phyloP scores from a whole-genome alignment of 352 stramenopile genomes.

The Phytophthora sansomeana region DNA sequence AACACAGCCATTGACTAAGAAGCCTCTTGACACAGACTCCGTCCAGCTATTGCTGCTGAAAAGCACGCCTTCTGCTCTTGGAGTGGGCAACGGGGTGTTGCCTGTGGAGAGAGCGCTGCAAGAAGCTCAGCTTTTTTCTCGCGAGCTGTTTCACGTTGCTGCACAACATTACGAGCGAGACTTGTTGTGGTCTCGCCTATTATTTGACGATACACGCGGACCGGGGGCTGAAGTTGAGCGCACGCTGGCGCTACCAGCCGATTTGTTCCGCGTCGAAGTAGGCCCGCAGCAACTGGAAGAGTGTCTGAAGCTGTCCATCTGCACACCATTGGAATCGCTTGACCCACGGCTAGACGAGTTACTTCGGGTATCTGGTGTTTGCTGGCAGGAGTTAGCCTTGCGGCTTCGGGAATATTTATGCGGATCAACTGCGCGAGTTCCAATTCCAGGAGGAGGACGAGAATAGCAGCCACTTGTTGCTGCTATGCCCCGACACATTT shows the following conservation, averaged over 20 bases:
- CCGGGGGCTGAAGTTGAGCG: slow-evolving; percentile 60
- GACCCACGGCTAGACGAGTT: slow-evolving; percentile 79
- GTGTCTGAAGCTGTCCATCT: slow-evolving; percentile 82
- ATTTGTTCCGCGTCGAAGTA: slow-evolving; percentile 79
- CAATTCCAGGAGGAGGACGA: slow-evolving; percentile 82
- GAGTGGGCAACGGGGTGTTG: slow-evolving; percentile 61
- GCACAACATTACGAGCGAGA: slow-evolving; percentile 87
- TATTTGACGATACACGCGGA: slow-evolving; percentile 72
- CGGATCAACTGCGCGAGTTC: slow-evolving; percentile 85
- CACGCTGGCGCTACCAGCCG: slow-evolving; percentile 54
- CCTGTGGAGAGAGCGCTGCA: slow-evolving; percentile 70
- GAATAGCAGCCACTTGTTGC: slow-evolving; percentile 75
- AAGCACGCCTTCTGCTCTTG: slow-evolving; percentile 45
- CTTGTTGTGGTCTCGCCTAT: slow-evolving; percentile 83
- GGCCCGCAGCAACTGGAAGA: slow-evolving; percentile 86
- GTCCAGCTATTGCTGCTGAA: slow-evolving; percentile 79
- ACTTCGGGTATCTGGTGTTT: slow-evolving; percentile 68
- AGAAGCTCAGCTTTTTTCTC: slow-evolving; percentile 79
- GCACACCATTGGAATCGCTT: slow-evolving; percentile 79
- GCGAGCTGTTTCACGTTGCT: slow-evolving; percentile 82
- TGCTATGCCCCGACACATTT: slow-evolving; percentile 84
- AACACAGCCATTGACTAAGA: slow-evolving; percentile 61
- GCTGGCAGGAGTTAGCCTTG: slow-evolving; percentile 82
- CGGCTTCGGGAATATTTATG: slow-evolving; percentile 82
- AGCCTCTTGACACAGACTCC: slow-evolving; percentile 67